Conservation (phyloP, 768 basidiomycete species). For the Mycena polygramma region DNA sequence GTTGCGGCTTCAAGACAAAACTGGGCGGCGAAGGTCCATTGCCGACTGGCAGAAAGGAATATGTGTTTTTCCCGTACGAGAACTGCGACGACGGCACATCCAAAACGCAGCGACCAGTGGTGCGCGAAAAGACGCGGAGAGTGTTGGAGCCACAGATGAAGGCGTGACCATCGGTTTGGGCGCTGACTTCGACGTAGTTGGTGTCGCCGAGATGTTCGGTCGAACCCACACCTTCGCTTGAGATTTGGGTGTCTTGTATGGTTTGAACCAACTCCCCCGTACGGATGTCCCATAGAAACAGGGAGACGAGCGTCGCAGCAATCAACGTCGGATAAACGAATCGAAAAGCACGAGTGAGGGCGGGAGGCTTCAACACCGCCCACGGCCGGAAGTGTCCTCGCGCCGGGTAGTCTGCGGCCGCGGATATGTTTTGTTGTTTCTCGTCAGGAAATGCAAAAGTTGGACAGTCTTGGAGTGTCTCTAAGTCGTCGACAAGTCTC, state of each 20-base stretch:
- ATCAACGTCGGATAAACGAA: slow-evolving; percentile 78
- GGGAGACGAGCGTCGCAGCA: slow-evolving; percentile 57
- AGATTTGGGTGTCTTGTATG: slow-evolving; percentile 55
- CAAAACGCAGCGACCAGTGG: slow-evolving; percentile 58
- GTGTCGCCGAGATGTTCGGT: slow-evolving; percentile 52
- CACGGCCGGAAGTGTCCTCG: slow-evolving; percentile 74
- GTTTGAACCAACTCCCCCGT: slow-evolving; percentile 63
- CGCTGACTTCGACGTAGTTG: slow-evolving; percentile 73
- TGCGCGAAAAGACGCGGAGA: slow-evolving; percentile 68
- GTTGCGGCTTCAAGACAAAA: slow-evolving; percentile 34
- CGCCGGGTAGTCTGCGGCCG: slow-evolving; percentile 23
- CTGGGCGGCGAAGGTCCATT: slow-evolving; percentile 7
- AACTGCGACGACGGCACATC: slow-evolving; percentile 54
- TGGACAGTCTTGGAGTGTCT: slow-evolving; percentile 37
- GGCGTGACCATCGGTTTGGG: slow-evolving; percentile 60
- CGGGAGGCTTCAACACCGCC: slow-evolving; percentile 66
- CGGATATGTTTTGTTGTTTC: slow-evolving; percentile 38
- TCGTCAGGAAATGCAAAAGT: slow-evolving; percentile 50
- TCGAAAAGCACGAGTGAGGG: slow-evolving; percentile 66
- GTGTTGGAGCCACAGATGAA: slow-evolving; percentile 67
- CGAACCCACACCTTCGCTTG: slow-evolving; percentile 16
- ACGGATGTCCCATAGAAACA: slow-evolving; percentile 75
- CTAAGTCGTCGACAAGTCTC: slow-evolving; percentile 59
- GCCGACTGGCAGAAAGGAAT: slow-evolving; percentile 40
- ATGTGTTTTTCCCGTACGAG: slow-evolving; percentile 52